A percentile compares a stretch with the other conserved stretches of the same genome.
Conservation (phyloP, 2,329 filamentous ascomycete species). For the Fusarium sterilihyphosum region DNA sequence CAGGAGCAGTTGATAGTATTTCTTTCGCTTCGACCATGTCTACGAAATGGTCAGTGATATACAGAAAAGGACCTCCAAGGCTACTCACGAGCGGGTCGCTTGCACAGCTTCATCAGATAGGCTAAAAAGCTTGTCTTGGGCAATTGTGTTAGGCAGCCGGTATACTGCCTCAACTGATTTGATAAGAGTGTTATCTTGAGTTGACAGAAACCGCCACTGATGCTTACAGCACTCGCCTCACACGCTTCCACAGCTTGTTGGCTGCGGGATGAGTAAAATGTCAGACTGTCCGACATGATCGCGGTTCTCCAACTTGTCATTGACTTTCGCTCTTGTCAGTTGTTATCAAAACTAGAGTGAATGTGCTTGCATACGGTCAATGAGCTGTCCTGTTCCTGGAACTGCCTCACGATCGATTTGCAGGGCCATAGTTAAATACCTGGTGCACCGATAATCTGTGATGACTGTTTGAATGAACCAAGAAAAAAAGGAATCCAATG, state of each 20-base stretch:
- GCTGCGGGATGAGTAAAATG: background rate
- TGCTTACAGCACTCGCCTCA: too few relatives aligned
- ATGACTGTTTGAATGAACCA: too few relatives aligned
- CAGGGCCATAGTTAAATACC: background rate
- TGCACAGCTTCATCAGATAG: background rate
- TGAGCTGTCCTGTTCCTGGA: background rate
- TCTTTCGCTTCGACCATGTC: background rate
- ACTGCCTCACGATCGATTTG: background rate
- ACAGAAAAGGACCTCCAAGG: fast-evolving
- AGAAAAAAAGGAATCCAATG: too few relatives aligned
- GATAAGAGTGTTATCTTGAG: too few relatives aligned
- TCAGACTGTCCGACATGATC: background rate
- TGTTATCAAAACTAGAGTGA: fast-evolving
- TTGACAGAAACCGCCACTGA: too few relatives aligned
- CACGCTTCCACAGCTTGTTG: background rate
- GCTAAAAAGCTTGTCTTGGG: too few relatives aligned
- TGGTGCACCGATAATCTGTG: too few relatives aligned
- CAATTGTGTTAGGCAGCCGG: too few relatives aligned
- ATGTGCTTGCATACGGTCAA: background rate
- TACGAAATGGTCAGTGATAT: fast-evolving
- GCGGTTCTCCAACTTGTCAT: background rate
- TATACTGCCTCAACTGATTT: too few relatives aligned
- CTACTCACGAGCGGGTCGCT: background rate
- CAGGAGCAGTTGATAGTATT: background rate
- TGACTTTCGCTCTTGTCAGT: background rate